Evolutionary conservation across 2,329 filamentous ascomycete species (phyloP).

Genomic region (Didymella lethalis): DNA sequence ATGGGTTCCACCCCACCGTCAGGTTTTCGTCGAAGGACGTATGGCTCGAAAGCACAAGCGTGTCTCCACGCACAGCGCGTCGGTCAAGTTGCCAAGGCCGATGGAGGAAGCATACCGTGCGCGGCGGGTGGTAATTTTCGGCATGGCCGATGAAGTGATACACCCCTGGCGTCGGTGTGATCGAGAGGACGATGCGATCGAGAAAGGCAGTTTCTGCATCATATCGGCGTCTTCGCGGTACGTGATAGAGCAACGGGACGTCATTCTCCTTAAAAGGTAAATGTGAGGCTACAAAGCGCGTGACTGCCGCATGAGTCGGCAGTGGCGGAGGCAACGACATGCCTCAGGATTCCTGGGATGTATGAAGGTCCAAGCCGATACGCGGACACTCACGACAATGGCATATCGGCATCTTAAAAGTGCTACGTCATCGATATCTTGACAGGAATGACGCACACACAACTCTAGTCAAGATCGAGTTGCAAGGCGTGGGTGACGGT

Average conservation of each 20-base stretch:
- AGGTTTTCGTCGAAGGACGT: conserved; percentile 50
- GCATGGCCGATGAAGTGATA: conserved; percentile 40
- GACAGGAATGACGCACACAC: neutral
- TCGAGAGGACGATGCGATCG: conserved; percentile 44
- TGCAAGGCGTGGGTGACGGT: neutral
- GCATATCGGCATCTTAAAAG: conserved; percentile 11
- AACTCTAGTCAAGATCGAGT: neutral
- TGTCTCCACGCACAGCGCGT: conserved; percentile 35
- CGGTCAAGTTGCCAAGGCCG: conserved; percentile 45
- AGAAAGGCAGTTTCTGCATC: conserved; percentile 37
- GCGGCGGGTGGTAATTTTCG: conserved; percentile 22
- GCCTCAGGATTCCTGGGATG: conserved; percentile 2
- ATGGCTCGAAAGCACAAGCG: conserved; percentile 48
- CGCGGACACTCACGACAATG: conserved; percentile 9
- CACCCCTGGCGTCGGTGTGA: conserved; percentile 42
- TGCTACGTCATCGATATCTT: conserved; percentile 34
- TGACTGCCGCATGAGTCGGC: conserved; percentile 41
- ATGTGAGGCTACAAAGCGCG: conserved; percentile 38
- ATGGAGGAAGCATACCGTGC: conserved; percentile 46
- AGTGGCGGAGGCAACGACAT: conserved; percentile 39
- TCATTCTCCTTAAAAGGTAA: conserved; percentile 45
- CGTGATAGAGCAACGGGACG: conserved; percentile 47
- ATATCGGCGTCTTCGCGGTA: conserved; percentile 40
- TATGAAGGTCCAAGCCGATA: conserved; percentile 6
- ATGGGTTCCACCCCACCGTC: conserved; percentile 51